Conservation (phyloP, 805 yeast species). For the Kodamaea kaohsiungensis region DNA sequence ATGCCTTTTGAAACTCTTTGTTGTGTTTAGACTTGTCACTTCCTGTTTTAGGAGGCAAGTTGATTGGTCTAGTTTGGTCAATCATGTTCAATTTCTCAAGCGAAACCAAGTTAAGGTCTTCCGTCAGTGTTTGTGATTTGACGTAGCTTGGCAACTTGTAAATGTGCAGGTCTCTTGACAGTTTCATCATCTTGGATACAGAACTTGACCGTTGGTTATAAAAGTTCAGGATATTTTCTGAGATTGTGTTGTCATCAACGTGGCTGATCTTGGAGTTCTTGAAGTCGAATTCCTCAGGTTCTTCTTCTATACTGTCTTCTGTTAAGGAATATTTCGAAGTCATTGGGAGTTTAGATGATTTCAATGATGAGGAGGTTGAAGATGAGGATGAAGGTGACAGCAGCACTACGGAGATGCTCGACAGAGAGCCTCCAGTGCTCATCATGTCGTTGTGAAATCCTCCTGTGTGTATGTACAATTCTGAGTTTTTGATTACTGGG, state of each 20-base stretch:
- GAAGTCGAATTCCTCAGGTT: slow-evolving; percentile 15
- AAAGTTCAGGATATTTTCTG: slow-evolving; percentile 37
- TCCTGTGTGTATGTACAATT: slow-evolving; percentile 18
- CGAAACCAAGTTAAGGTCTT: slow-evolving; percentile 61
- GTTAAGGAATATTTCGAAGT: slow-evolving; percentile 4
- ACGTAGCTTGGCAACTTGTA: slow-evolving; percentile 41
- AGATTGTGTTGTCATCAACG: slow-evolving; percentile 35
- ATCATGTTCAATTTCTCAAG: slow-evolving; percentile 56
- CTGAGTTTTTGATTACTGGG: slow-evolving; percentile 40
- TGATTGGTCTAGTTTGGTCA: slow-evolving; percentile 66
- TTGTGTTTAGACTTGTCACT: slow-evolving; percentile 58
- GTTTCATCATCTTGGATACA: slow-evolving; percentile 31
- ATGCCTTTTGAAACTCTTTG: slow-evolving; percentile 49
- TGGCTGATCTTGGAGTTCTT: slow-evolving; percentile 1
- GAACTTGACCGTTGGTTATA: slow-evolving; percentile 38
- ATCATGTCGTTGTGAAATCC: slow-evolving; percentile 30
- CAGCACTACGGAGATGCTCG: background rate
- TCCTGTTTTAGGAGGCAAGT: slow-evolving; percentile 66
- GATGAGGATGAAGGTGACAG: slow-evolving; percentile 20
- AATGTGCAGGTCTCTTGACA: slow-evolving; percentile 31
- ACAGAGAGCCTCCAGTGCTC: slow-evolving; percentile 4
- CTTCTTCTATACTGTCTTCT: slow-evolving; percentile 17
- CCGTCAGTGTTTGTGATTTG: slow-evolving; percentile 47
- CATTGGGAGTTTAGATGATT: slow-evolving; percentile 17
- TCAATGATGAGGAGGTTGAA: slow-evolving; percentile 35